A percentile compares a stretch with the other conserved stretches of the same genome.
Evolutionary conservation across 305 asterid genomes (phyloP).

Genomic region (Coffea humblotiana): DNA sequence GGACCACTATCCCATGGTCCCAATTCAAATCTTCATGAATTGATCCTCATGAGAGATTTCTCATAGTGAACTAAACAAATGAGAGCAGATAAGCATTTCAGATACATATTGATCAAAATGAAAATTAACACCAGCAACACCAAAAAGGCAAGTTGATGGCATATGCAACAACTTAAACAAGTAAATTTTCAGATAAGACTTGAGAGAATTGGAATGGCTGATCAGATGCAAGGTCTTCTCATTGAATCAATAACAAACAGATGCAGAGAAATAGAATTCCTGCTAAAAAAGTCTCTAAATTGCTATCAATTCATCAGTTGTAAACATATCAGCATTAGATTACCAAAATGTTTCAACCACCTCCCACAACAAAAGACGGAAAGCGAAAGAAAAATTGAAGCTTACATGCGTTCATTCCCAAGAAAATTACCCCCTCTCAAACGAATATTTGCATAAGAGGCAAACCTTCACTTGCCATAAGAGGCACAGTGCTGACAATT

Average conservation of each 20-base stretch:
- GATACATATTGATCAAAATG: too few species aligned
- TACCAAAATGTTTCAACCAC: neutral
- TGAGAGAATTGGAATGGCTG: too few species aligned
- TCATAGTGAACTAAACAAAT: neutral
- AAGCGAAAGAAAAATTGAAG: neutral
- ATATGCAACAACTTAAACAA: too few species aligned
- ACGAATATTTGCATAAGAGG: neutral
- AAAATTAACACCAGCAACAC: too few species aligned
- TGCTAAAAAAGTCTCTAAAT: neutral
- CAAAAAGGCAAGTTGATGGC: too few species aligned
- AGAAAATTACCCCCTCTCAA: neutral
- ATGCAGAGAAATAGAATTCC: neutral
- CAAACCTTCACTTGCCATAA: neutral
- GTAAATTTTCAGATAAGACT: too few species aligned
- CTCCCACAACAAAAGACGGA: neutral
- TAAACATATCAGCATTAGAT: too few species aligned
- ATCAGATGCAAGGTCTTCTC: too few species aligned
- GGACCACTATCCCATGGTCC: neutral
- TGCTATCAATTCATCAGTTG: neutral
- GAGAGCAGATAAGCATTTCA: too few species aligned
- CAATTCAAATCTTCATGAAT: neutral
- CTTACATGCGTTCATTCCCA: neutral
- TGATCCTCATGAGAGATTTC: neutral
- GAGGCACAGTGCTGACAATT: slow-evolving; percentile 2
- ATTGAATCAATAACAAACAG: neutral